These are phyloP conservation scores for Tylopilus orsonianus DNA, from an alignment of 1,284 basidiomycete genomes.

Conservation along the genomic window DNA sequence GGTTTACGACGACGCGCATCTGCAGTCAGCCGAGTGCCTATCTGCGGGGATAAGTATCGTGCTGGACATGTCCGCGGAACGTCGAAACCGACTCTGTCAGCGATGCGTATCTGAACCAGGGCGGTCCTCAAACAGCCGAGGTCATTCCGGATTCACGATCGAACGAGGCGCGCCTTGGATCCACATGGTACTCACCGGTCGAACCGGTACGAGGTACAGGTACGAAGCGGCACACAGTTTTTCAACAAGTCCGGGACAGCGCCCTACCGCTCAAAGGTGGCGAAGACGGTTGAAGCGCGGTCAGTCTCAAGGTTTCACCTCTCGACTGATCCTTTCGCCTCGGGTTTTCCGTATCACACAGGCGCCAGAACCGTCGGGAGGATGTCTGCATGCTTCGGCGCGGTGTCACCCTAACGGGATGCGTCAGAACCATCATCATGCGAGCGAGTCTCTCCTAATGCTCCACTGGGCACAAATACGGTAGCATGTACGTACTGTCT, in stretches of 20 bases:
- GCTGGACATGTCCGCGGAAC: slow-evolving; percentile 1
- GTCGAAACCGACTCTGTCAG: slow-evolving; percentile 1
- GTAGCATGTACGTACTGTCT: background rate
- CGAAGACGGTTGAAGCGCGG: background rate
- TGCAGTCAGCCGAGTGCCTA: background rate
- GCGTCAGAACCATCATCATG: background rate
- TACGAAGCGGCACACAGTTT: background rate
- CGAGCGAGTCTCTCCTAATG: background rate
- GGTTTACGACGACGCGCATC: background rate
- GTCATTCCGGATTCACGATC: background rate
- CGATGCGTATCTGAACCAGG: background rate
- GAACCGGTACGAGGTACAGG: background rate
- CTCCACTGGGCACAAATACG: background rate
- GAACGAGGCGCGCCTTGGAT: background rate
- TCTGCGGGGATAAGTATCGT: background rate
- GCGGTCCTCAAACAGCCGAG: slow-evolving; percentile 10
- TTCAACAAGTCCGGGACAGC: background rate
- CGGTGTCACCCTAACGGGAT: background rate
- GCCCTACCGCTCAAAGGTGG: background rate
- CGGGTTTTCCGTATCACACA: background rate
- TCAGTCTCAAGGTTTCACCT: background rate
- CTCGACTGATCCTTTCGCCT: background rate
- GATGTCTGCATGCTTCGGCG: background rate
- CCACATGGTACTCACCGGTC: slow-evolving; percentile 2
- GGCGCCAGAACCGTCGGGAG: too few species aligned